phyloP scores from a whole-genome alignment of 257 asterid species.

The Nicotiana tabacum region DNA sequence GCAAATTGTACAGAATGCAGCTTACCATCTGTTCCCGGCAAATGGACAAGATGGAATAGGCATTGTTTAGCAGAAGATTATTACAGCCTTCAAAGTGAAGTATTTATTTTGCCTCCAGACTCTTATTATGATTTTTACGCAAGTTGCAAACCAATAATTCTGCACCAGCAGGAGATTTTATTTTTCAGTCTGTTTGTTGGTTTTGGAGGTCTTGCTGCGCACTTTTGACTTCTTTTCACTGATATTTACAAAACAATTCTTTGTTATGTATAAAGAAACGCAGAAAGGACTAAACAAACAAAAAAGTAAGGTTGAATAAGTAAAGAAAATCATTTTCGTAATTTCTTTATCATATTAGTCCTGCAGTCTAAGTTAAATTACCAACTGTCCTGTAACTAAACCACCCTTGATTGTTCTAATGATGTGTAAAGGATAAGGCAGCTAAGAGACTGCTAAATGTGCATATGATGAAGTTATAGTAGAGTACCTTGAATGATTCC shows the following conservation, averaged over 20 bases:
- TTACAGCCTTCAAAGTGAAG: background rate
- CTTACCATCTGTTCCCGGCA: background rate
- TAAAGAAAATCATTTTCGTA: background rate
- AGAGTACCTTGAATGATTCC: constrained; percentile 72
- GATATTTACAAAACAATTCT: background rate
- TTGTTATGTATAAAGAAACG: background rate
- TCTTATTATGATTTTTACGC: background rate
- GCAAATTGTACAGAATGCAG: background rate
- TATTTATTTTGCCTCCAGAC: background rate
- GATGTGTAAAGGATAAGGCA: background rate
- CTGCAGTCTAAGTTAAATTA: background rate
- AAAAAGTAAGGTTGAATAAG: background rate
- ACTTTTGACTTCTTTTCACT: background rate
- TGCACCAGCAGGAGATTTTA: background rate
- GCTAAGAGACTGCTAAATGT: background rate
- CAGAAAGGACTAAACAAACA: background rate
- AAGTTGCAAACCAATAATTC: background rate
- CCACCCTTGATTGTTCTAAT: background rate
- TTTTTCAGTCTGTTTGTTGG: background rate
- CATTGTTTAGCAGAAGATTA: background rate
- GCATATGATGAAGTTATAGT: background rate
- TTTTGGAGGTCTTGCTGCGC: background rate
- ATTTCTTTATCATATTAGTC: background rate
- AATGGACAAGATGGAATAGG: background rate
- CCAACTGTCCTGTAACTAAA: background rate